Base-by-base conservation (phyloP, 2,329 filamentous ascomycete species). In the Xylariaceae sp. region DNA sequence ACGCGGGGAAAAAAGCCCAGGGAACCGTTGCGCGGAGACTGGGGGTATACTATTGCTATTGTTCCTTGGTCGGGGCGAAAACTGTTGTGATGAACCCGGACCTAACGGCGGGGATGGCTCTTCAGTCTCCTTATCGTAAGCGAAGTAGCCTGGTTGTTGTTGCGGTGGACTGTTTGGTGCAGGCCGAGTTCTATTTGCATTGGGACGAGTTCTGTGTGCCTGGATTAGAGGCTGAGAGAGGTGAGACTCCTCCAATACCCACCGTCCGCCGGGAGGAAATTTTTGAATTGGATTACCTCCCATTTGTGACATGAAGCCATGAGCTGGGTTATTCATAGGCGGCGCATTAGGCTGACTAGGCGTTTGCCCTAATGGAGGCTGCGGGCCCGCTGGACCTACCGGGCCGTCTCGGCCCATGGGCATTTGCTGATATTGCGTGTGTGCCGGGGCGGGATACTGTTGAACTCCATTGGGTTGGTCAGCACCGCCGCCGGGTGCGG, bases 211-310 rank as follows among this genome's bases (percentile, higher is more conserved):
- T 29, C 73, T 71, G 2, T 73, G 67, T 10, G 26, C 26, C 3
- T 72, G 65, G 18, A 77, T 70, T 6, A 84, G 72, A 21, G 83
- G 83, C 59, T 81, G 77, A 1, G 77, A 70, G 37, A 85, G 71
- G 55, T 81, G 76, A 9, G 82, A 85, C 68, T 84, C 81, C 59
- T 84, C 76, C 5, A 82, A 68, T 48, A 78, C 81, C 82, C 82
- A 85, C 18, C 74, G 73, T 21, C 68, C 62, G 0, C 76, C 77
- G n/a, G 75, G 76, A 21, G 75, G 75, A 2, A 79, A 71, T 23
- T 65, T 73, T 32, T 77, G 74, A 7, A 77, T 68, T 9, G 76
- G 73, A 41, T 77, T 78, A 46, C 67, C 68, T 16, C 50, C 50
- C 50, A 69, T 62, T 21, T 61, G 59, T 14, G 63, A 59, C 32